Base-by-base conservation (phyloP, 2,329 filamentous ascomycete species). In the Cladorrhinum sp. region DNA sequence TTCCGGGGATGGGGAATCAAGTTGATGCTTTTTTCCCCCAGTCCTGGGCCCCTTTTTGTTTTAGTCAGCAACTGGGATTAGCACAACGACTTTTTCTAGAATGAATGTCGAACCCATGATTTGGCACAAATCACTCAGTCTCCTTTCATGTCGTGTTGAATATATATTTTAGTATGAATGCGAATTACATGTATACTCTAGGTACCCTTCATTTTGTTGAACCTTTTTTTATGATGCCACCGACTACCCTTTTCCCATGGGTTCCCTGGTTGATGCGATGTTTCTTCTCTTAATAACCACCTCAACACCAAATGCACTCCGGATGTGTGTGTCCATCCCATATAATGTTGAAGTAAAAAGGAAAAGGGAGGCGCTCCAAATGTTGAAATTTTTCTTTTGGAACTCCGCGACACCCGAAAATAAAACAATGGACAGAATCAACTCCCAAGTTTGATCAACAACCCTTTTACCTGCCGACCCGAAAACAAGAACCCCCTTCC, bases 381-480 rank as follows among this genome's bases (percentile, higher is more conserved):
- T 66, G 62, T 66, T 66, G 62, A 66, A 65, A 49, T 61, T 30
- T 50, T 49, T 50, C 14, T 24, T 28, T 51, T 51, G 51, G 55
- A 48, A 61, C 59, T 59, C 56, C 62, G 56, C 39, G 54, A 58
- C 49, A 28, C 53, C 60, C 50, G 28, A 20, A 46, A 46, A 18
- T 5, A 42, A 42, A 42, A 21, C 12, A 46, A 46, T 18, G 18
- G 18, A 46, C n/a, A 46, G 7, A 55, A 49, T 55, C 61, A 46
- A 60, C 56, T 12, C 59, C 58, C 52, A 42, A 55, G 20, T 52
- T 21, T 8, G 42, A 46, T 46, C 42, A 46, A 46, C 42, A 18
- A 7, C 42, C 42, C 2, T 7, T 46, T 46, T 18, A 46, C 42
- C 42, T 46, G 42, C 42, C 16, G 42, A 20, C 14, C 42, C 18